phyloP scores from a whole-genome alignment of 768 basidiomycete genomes.

The Glaciozyma martinii region DNA sequence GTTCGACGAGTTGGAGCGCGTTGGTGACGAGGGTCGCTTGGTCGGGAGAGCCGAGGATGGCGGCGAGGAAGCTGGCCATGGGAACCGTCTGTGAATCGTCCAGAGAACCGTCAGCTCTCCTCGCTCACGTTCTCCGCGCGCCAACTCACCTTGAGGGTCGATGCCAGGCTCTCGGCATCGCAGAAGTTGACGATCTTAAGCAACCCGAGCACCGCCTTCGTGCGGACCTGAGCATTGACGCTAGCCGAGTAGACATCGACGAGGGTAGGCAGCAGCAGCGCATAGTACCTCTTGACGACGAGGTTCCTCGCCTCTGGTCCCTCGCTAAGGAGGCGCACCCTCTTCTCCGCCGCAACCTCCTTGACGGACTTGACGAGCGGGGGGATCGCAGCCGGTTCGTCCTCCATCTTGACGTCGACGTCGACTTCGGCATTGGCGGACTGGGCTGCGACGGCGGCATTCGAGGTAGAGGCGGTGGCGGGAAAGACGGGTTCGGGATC shows the following conservation, averaged over 20 bases:
- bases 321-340: slow-evolving; percentile 53
- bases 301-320: slow-evolving; percentile 48
- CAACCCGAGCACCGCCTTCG: slow-evolving; percentile 77
- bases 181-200: slow-evolving; percentile 87
- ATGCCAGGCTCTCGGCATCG: slow-evolving; percentile 62
- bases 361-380: slow-evolving; percentile 32
- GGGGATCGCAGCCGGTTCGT: slow-evolving; percentile 34
- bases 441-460: slow-evolving; percentile 11
- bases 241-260: slow-evolving; percentile 99
- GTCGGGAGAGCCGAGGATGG: slow-evolving; percentile 85
- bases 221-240: slow-evolving; percentile 73
- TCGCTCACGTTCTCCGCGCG: neutral
- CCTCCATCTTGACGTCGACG: slow-evolving; percentile 25
- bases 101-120: slow-evolving; percentile 6
- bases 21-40: slow-evolving; percentile 63
- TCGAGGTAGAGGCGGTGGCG: neutral
- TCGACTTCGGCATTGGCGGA: slow-evolving; percentile 2
- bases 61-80: slow-evolving; percentile 87
- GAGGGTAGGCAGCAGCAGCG: slow-evolving; percentile 80
- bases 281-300: slow-evolving; percentile 72
- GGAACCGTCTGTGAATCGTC: slow-evolving; percentile 67
- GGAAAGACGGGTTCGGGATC: slow-evolving; percentile 11
- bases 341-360: slow-evolving; percentile 44
- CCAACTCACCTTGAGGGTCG: slow-evolving; percentile 62
- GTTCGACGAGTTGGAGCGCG: slow-evolving; percentile 85